Evolutionary conservation across 1,284 basidiomycete genomes (phyloP).

Genomic region (Tausonia pullulans): DNA sequence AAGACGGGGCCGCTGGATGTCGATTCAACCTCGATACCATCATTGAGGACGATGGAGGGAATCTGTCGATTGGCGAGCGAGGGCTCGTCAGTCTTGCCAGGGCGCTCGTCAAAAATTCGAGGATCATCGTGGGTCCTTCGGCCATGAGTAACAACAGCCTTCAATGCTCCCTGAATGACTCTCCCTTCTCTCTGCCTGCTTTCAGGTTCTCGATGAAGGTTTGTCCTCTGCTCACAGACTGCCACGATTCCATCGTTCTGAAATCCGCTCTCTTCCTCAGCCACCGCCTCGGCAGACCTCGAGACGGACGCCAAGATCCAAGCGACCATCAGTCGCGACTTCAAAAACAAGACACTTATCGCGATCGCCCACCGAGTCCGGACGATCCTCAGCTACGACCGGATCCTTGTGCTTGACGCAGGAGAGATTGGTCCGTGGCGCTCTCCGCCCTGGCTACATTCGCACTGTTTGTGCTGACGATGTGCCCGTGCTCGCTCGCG

Average conservation of each 20-base stretch:
- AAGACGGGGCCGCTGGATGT: slow-evolving; percentile 1
- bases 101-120: slow-evolving; percentile 48
- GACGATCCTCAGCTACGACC: slow-evolving; percentile 70
- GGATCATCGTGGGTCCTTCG: slow-evolving; percentile 39
- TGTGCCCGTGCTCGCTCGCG: too few species aligned
- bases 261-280: not conserved
- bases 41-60: slow-evolving; percentile 54
- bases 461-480: too few species aligned
- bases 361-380: slow-evolving; percentile 50
- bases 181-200: too few species aligned
- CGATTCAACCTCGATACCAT: slow-evolving; percentile 46
- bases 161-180: slow-evolving; percentile 40
- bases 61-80: slow-evolving; percentile 52
- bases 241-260: slow-evolving; percentile 25
- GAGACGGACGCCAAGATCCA: slow-evolving; percentile 64
- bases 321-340: slow-evolving; percentile 53
- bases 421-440: too few species aligned
- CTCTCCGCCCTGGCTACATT: too few species aligned
- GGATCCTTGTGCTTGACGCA: slow-evolving; percentile 53
- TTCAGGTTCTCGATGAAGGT: slow-evolving; percentile 22
- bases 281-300: slow-evolving; percentile 50
- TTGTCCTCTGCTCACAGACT: slow-evolving; percentile 4
- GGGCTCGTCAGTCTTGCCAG: slow-evolving; percentile 59
- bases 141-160: too few species aligned
- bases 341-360: slow-evolving; percentile 49